Percentiles rank a stretch among this genome's conserved stretches.
Evolutionary conservation across 2,329 filamentous ascomycete species (phyloP).

Genomic region (Microcera coccophila): DNA sequence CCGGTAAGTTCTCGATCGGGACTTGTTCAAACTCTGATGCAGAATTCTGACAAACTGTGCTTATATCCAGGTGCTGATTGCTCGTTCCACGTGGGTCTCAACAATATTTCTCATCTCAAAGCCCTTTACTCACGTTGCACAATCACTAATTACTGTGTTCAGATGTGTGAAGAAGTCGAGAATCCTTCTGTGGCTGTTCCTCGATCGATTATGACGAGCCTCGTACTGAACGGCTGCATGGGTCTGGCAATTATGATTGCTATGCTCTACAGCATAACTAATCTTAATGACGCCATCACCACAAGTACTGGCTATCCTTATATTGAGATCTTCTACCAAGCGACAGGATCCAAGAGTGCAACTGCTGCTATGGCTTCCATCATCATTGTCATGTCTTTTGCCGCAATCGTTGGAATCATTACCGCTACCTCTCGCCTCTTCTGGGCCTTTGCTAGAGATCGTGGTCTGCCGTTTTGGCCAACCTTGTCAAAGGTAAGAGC

Average conservation of each 20-base stretch:
- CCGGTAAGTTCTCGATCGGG: conserved; percentile 9
- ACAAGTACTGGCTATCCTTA: conserved; percentile 20
- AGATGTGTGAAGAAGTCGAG: conserved; percentile 24
- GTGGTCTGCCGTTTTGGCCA: conserved; percentile 18
- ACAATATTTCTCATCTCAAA: background rate
- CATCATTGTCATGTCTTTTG: conserved; percentile 20
- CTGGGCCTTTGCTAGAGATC: conserved; percentile 20
- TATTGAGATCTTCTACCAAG: conserved; percentile 23
- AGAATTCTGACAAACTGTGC: background rate
- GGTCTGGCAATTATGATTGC: conserved; percentile 23
- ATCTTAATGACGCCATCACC: conserved; percentile 19
- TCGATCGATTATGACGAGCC: conserved; percentile 21
- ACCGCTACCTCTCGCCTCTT: conserved; percentile 23
- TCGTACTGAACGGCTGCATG: conserved; percentile 17
- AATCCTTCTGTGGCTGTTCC: conserved; percentile 21
- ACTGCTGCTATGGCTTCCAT: conserved; percentile 18
- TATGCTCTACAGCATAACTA: conserved; percentile 22
- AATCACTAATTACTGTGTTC: background rate
- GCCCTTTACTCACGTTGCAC: background rate
- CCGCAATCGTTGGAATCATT: conserved; percentile 22
- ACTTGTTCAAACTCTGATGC: no score
- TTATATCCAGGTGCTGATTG: conserved; percentile 20
- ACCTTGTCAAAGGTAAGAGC: conserved; percentile 15
- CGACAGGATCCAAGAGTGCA: conserved; percentile 17
- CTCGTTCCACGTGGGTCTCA: conserved; percentile 16